phyloP scores from a whole-genome alignment of 805 yeast species.

The Kazachstania africana region DNA sequence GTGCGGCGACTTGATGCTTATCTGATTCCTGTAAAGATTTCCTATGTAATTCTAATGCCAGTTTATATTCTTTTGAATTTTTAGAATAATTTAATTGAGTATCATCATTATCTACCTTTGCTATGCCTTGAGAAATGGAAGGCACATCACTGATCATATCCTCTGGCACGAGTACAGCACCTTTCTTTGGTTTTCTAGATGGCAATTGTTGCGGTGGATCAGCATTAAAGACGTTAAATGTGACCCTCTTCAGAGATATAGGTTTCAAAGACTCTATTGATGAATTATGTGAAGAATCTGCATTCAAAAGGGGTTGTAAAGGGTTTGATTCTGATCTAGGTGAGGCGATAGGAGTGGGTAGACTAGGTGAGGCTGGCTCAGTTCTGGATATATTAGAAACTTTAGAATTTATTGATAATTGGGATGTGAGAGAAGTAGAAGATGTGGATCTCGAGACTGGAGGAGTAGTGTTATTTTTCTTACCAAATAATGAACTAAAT shows the following conservation, averaged over 20 bases:
- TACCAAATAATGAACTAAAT: conserved; percentile 20
- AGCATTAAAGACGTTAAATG: conserved; percentile 57
- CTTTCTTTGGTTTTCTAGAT: conserved; percentile 66
- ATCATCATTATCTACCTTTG: conserved; percentile 30
- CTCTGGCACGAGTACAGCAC: conserved; percentile 63
- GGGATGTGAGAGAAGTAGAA: not conserved
- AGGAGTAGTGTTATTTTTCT: conserved; percentile 7
- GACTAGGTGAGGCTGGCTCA: not conserved
- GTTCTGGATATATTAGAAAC: not conserved
- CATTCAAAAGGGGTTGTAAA: not conserved
- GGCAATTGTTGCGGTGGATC: conserved; percentile 96
- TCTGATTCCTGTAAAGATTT: conserved; percentile 47
- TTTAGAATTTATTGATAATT: not conserved
- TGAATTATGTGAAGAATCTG: not conserved
- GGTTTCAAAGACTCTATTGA: not conserved
- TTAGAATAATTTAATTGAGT: conserved; percentile 14
- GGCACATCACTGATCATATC: conserved; percentile 49
- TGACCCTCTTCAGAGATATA: conserved; percentile 44
- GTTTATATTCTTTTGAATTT: conserved; percentile 33
- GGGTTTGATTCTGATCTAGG: not conserved
- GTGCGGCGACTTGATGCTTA: conserved; percentile 68
- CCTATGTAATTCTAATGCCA: conserved; percentile 49
- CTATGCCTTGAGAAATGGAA: conserved; percentile 57
- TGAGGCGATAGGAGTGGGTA: not conserved
- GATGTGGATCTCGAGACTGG: conserved; percentile 2